Base-by-base conservation (phyloP, 768 basidiomycete genomes). In the Amanita pallidorosea region DNA sequence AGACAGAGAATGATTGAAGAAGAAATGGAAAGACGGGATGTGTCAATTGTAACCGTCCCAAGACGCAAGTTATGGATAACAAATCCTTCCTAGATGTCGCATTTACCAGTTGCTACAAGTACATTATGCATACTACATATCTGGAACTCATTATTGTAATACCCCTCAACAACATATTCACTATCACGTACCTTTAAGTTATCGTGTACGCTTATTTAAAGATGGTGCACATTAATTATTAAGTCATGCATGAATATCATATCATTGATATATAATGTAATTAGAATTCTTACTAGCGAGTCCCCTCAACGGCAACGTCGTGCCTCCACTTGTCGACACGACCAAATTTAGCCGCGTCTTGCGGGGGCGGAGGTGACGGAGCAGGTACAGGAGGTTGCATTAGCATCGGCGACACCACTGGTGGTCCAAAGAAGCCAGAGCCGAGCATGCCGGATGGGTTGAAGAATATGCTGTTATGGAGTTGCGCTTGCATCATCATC, bases 321-420 rank as follows among this genome's bases (percentile, higher is more conserved):
- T 75, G 80, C 56, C 88, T 79, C 88, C 88, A 91, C 54, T 77
- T 76, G 63, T 91, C 88, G 23, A 91, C 88, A 3, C 77, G 71
- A 7, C 75, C 77, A 55, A 74, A 84, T 61, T 88, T 90, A 33
- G 69, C 72, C 35, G 76, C 68, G 52, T 90, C 88, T 20, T 75
- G 76, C 36, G 73, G 60, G 7, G 80, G 81, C 12, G 84, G 82
- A 22, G 84, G 82, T 2, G 83, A 80, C 29, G 80, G 74, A 31
- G 75, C 66, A 11, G 70, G 65, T 58, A 79, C 64, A 31, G 74
- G 71, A 48, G 74, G 67, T 55, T 61, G 63, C 61, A 68, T 57
- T 60, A 71, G 67, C 53, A 76, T 69, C 55, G 75, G 47, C 18
- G 35, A 66, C 55, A 72, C 70, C 62, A 76, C 68, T 62, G 77